phyloP scores from a whole-genome alignment of 2,329 filamentous ascomycete genomes.

The Talaromyces sp. region DNA sequence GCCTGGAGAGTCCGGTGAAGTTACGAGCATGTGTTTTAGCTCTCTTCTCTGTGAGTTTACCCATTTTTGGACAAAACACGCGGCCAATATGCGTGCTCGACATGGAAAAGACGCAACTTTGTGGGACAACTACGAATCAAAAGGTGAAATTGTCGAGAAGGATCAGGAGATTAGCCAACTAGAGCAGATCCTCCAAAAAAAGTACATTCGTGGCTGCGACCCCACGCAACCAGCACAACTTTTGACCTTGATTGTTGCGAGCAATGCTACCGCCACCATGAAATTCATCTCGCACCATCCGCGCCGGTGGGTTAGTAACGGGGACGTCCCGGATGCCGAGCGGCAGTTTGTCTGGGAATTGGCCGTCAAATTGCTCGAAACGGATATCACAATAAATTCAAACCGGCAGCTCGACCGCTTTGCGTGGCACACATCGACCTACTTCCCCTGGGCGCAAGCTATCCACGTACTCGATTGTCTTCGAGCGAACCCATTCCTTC shows the following conservation, averaged over 20 bases:
- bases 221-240: neutral
- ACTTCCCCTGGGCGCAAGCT: neutral
- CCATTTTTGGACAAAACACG: neutral
- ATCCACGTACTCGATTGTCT: neutral
- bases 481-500: neutral
- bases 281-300: neutral
- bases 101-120: neutral
- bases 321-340: neutral
- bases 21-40: conserved; percentile 16
- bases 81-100: neutral
- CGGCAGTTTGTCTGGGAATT: neutral
- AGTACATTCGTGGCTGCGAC: neutral
- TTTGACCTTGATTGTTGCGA: neutral
- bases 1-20: conserved; percentile 12
- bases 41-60: neutral
- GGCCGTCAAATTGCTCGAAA: neutral
- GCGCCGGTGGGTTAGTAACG: neutral
- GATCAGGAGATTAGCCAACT: neutral
- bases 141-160: neutral
- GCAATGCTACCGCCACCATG: neutral
- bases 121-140: neutral
- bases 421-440: neutral
- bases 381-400: neutral
- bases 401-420: neutral
- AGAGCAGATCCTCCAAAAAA: neutral